Evolutionary conservation across 2,329 filamentous ascomycete genomes (phyloP).

Genomic region (Aspergillus sp.): DNA sequence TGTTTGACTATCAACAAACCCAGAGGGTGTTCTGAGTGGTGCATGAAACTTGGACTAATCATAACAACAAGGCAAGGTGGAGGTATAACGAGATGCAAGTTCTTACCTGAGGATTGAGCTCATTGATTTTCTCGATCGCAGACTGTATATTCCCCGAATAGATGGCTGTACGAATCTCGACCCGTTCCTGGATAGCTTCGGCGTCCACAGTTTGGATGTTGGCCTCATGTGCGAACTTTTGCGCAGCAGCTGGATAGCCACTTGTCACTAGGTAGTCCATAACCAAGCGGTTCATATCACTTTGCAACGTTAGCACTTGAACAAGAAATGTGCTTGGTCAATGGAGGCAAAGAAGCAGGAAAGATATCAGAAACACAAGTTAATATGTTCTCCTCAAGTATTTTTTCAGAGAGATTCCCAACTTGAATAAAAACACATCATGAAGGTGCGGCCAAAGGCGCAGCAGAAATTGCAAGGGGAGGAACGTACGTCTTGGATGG

Average conservation of each 20-base stretch:
- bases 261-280: conserved; percentile 97
- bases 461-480: conserved; percentile 13
- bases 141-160: conserved; percentile 82
- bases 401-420: conserved; percentile 99
- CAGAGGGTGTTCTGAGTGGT: conserved; percentile 94
- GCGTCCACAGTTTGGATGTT: conserved; percentile 78
- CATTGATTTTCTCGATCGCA: conserved; percentile 86
- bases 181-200: conserved; percentile 74
- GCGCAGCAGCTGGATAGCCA: conserved; percentile 89
- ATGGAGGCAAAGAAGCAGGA: conserved; percentile 22
- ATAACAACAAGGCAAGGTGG: conserved; percentile 58
- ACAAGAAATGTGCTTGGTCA: conserved; percentile 1
- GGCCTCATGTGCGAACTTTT: conserved; percentile 91
- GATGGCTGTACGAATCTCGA: conserved; percentile 83
- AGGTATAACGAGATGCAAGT: conserved; percentile 11
- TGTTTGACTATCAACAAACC: conserved; percentile 82
- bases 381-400: conserved; percentile 85
- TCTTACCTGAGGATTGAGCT: conserved; percentile 87
- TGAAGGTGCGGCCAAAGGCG: conserved; percentile 53
- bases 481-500: conserved; percentile 82
- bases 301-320: conserved; percentile 50
- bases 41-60: conserved; percentile 99
- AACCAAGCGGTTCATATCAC: conserved; percentile 93
- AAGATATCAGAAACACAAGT: conserved; percentile 72
- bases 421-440: conserved; percentile 84